A percentile compares a stretch with the other conserved stretches of the same genome.
Evolutionary conservation across 176 grass and related monocot species (phyloP).

Genomic region (Carex littledalei): DNA sequence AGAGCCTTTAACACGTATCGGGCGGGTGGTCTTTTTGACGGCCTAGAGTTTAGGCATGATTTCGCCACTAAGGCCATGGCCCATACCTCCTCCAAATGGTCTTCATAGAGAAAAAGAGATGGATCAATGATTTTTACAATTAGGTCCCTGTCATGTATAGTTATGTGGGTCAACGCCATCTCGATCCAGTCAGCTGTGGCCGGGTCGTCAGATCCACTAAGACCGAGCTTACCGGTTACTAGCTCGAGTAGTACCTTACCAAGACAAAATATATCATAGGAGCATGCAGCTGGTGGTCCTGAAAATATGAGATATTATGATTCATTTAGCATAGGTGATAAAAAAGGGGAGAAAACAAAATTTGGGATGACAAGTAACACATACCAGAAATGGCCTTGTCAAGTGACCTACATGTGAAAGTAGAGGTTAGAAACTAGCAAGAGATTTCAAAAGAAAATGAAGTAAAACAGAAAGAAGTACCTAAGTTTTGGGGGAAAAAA

Average conservation of each 20-base stretch:
- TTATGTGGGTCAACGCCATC: conserved; percentile 46
- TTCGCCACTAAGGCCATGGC: conserved; percentile 73
- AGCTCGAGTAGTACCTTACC: conserved; percentile 89
- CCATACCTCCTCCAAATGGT: conserved; percentile 92
- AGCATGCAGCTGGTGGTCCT: conserved; percentile 60
- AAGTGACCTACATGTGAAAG: conserved; percentile 38
- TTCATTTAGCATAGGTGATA: conserved; percentile 18
- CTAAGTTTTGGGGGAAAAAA: conserved; percentile 4
- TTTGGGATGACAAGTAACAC: conserved; percentile 27
- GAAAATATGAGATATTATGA: conserved; percentile 23
- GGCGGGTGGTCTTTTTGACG: conserved; percentile 57
- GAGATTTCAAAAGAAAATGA: conserved; percentile 24
- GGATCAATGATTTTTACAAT: conserved; percentile 58
- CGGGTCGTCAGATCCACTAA: conserved; percentile 44
- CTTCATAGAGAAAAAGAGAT: conserved; percentile 63
- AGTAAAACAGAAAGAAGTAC: conserved; percentile 11
- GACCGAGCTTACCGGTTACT: conserved; percentile 56
- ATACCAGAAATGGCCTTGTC: conserved; percentile 57
- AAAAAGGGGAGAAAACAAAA: neutral
- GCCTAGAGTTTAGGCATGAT: conserved; percentile 66
- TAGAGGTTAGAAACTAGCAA: conserved; percentile 18
- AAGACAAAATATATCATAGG: conserved; percentile 78
- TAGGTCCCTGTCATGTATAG: conserved; percentile 49
- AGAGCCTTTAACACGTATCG: conserved; percentile 69
- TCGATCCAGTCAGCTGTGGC: conserved; percentile 56